Percentiles rank a stretch among this genome's conserved stretches.
Conservation (phyloP, 768 basidiomycete species). For the Boletus rubropictus region DNA sequence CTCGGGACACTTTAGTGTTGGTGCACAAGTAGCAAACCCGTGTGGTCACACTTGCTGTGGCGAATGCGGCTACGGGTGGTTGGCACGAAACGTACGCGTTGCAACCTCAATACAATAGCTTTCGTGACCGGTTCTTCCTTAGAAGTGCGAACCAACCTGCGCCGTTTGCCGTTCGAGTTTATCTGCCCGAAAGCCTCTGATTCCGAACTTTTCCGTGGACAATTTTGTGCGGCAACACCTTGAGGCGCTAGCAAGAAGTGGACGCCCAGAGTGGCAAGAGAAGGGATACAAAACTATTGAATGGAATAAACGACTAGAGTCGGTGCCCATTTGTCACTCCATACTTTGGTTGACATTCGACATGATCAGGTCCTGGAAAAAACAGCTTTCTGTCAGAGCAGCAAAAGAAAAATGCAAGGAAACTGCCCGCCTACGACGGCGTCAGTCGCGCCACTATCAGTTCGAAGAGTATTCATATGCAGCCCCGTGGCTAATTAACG, state of each 20-base stretch:
- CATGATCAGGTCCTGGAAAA: conserved; percentile 29
- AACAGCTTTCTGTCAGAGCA: conserved; percentile 8
- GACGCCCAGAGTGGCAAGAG: conserved; percentile 47
- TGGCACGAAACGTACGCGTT: conserved; percentile 43
- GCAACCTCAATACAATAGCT: not conserved
- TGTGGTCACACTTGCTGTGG: conserved; percentile 75
- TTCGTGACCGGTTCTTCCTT: conserved; percentile 6
- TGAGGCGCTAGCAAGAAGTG: conserved; percentile 39
- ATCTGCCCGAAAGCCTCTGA: conserved; percentile 38
- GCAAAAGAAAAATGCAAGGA: conserved; percentile 19
- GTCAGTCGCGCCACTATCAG: conserved; percentile 10
- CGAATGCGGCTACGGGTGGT: conserved; percentile 59
- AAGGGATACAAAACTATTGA: conserved; percentile 44
- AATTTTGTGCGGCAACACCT: conserved; percentile 56
- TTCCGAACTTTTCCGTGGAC: conserved; percentile 62
- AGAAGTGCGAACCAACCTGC: conserved; percentile 45
- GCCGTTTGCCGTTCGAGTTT: conserved; percentile 55
- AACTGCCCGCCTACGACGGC: conserved; percentile 6
- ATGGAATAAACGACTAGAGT: conserved; percentile 54
- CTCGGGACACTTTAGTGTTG: conserved; percentile 39
- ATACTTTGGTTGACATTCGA: not conserved
- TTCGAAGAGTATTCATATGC: conserved; percentile 6
- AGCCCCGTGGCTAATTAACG: conserved; percentile 3
- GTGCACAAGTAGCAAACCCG: conserved; percentile 57
- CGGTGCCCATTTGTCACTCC: conserved; percentile 19